Evolutionary conservation across 257 asterid species (phyloP).

Genomic region (Sherardia arvensis): DNA sequence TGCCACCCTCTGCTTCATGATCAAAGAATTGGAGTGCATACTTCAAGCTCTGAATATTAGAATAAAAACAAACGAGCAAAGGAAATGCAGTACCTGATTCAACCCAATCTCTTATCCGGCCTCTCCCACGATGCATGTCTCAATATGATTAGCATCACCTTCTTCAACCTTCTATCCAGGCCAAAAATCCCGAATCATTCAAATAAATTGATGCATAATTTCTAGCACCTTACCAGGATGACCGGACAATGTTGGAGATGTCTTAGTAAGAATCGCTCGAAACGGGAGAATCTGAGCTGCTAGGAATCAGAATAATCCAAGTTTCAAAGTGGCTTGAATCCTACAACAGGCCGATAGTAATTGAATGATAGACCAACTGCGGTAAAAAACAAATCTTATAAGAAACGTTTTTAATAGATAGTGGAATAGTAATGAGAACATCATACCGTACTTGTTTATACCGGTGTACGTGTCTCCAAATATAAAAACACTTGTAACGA

Average conservation of each 20-base stretch:
- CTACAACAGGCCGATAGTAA: no score
- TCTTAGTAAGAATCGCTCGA: slow-evolving; percentile 72
- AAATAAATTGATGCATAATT: background rate
- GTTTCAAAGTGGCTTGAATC: no score
- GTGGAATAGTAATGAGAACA: no score
- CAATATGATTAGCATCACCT: slow-evolving; percentile 40
- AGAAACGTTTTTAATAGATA: no score
- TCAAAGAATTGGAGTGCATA: slow-evolving; percentile 72
- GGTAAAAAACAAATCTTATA: no score
- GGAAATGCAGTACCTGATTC: slow-evolving; percentile 44
- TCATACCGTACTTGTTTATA: no score
- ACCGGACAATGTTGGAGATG: slow-evolving; percentile 56
- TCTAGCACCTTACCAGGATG: slow-evolving; percentile 42
- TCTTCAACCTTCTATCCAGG: slow-evolving; percentile 84
- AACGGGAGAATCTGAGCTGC: no score
- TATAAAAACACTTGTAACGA: no score
- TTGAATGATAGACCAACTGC: no score
- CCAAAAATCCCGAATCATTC: slow-evolving; percentile 8
- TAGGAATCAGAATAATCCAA: no score
- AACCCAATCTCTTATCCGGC: slow-evolving; percentile 86
- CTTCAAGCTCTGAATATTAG: background rate
- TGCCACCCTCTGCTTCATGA: slow-evolving; percentile 27
- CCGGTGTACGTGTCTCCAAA: no score
- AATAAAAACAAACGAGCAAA: background rate
- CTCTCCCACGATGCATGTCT: slow-evolving; percentile 78